These are phyloP conservation scores for Rhododendron vialii DNA, from an alignment of 148 eudicot genomes.

Conservation along the genomic window DNA sequence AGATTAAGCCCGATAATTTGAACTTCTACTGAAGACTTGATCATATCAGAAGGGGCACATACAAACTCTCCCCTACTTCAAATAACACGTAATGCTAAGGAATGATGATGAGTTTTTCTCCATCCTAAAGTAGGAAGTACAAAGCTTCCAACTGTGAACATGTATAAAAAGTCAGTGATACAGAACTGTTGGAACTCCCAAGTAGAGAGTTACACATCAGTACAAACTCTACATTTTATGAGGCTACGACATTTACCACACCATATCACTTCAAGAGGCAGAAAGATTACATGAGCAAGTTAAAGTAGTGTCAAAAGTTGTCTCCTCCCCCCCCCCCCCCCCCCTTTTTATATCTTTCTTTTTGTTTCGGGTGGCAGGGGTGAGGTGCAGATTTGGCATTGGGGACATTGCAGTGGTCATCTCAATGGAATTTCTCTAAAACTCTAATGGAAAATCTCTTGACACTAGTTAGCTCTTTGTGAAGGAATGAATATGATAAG, in stretches of 20 bases:
- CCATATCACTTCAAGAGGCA: background rate
- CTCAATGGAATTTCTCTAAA: background rate
- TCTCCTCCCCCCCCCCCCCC: no score
- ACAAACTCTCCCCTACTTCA: background rate
- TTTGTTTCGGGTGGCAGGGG: background rate
- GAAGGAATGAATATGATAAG: background rate
- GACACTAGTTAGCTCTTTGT: background rate
- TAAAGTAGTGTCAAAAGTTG: background rate
- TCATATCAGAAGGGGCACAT: background rate
- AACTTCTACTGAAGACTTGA: background rate
- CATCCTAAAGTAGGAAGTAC: background rate
- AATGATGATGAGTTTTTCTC: background rate
- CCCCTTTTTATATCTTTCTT: background rate
- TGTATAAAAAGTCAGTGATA: background rate
- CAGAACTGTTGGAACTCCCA: background rate
- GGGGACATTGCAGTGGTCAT: background rate
- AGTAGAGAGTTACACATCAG: background rate
- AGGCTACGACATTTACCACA: background rate
- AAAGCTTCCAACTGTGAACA: background rate
- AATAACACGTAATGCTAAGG: background rate
- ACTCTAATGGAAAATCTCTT: background rate
- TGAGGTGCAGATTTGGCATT: background rate
- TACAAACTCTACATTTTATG: background rate
- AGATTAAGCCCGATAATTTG: background rate
- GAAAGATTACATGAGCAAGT: background rate